A percentile compares a stretch with the other conserved stretches of the same genome.
These are phyloP conservation scores for Dioscorea zingiberensis DNA, from an alignment of 106 monocot species.

Conservation along the genomic window DNA sequence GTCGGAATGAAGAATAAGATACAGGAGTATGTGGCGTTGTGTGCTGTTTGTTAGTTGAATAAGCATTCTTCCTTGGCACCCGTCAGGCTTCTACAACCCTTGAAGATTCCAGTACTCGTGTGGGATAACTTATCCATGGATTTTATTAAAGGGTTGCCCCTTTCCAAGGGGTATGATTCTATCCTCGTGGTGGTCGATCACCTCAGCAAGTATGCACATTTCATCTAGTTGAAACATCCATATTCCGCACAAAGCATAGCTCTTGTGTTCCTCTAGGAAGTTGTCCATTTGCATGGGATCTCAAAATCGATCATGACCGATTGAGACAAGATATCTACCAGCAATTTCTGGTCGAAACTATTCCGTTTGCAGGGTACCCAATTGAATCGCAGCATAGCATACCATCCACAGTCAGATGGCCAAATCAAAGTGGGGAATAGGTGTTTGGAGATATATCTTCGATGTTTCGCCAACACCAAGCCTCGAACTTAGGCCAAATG, in stretches of 20 bases:
- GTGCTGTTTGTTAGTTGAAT: neutral
- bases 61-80: neutral
- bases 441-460: neutral
- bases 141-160: neutral
- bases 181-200: conserved; percentile 3
- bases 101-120: neutral
- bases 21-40: too few relatives aligned
- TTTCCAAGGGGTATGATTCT: neutral
- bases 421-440: conserved; percentile 1
- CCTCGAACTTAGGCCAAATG: neutral
- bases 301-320: neutral
- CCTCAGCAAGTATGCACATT: neutral
- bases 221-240: too few relatives aligned
- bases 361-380: neutral
- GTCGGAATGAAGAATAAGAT: too few relatives aligned
- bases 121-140: conserved; percentile 8
- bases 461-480: neutral
- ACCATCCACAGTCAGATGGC: conserved; percentile 1
- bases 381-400: neutral
- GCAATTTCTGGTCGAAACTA: neutral
- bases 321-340: neutral
- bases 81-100: neutral
- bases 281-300: conserved; percentile 3
- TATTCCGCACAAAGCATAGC: neutral
- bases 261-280: neutral